Conservation (phyloP, 2,329 filamentous ascomycete species). For the Teratosphaeria gauchensis region DNA sequence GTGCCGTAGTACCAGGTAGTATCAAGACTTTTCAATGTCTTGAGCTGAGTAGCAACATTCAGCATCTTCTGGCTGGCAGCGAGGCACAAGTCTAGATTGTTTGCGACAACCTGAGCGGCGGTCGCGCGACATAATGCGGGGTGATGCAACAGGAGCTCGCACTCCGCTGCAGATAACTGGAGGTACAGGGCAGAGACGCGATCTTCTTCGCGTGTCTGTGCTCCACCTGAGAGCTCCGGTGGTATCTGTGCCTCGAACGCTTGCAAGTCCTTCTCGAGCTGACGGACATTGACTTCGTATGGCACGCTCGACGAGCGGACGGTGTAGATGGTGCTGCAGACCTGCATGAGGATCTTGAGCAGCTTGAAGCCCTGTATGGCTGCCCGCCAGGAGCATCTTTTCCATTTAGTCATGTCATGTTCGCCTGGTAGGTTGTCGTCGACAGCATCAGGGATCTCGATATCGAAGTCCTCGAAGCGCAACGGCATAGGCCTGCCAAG, state of each 20-base stretch:
- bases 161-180: slow-evolving; percentile 40
- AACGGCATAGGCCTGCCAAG: slow-evolving; percentile 70
- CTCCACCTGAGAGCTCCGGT: slow-evolving; percentile 44
- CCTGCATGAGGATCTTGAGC: slow-evolving; percentile 57
- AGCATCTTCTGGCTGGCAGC: slow-evolving; percentile 57
- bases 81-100: slow-evolving; percentile 49
- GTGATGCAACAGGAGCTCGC: slow-evolving; percentile 43
- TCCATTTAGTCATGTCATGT: slow-evolving; percentile 32
- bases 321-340: slow-evolving; percentile 69
- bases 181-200: slow-evolving; percentile 41
- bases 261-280: slow-evolving; percentile 55
- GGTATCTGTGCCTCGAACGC: slow-evolving; percentile 58
- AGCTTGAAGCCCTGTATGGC: slow-evolving; percentile 58
- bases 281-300: slow-evolving; percentile 55
- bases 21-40: slow-evolving; percentile 58
- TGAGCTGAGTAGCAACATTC: slow-evolving; percentile 48
- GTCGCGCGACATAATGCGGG: slow-evolving; percentile 41
- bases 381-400: slow-evolving; percentile 57
- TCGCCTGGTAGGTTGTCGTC: slow-evolving; percentile 62
- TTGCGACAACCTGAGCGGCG: slow-evolving; percentile 52
- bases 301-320: slow-evolving; percentile 41
- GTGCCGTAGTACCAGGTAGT: slow-evolving; percentile 70
- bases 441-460: slow-evolving; percentile 63
- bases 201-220: slow-evolving; percentile 36
- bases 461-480: slow-evolving; percentile 64